phyloP scores from a whole-genome alignment of 768 basidiomycete species.

The Leccinellum albellum region DNA sequence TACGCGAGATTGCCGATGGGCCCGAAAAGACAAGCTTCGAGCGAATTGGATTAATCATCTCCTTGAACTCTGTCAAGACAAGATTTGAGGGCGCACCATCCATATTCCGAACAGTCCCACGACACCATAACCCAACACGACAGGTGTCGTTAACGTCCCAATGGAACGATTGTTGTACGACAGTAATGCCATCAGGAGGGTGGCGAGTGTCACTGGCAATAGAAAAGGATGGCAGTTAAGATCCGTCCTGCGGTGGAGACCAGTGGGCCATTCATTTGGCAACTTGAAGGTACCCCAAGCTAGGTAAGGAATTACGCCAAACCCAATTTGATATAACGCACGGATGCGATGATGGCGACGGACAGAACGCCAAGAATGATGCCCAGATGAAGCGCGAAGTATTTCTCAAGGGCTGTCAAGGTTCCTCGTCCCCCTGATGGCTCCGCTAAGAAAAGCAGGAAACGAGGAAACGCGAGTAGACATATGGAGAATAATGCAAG shows the following conservation, averaged over 20 bases:
- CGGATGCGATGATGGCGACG: slow-evolving; percentile 56
- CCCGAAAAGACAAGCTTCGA: slow-evolving; percentile 61
- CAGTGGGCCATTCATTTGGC: slow-evolving; percentile 38
- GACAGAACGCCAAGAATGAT: slow-evolving; percentile 56
- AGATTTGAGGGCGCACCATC: slow-evolving; percentile 48
- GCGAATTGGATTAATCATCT: slow-evolving; percentile 11
- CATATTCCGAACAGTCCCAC: slow-evolving; percentile 69
- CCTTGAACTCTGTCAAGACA: slow-evolving; percentile 7
- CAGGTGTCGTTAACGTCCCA: slow-evolving; percentile 51
- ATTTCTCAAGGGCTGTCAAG: slow-evolving; percentile 66
- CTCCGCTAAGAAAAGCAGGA: slow-evolving; percentile 65
- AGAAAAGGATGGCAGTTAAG: slow-evolving; percentile 58
- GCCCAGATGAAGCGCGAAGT: slow-evolving; percentile 64
- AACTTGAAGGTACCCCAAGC: slow-evolving; percentile 30
- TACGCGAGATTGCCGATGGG: slow-evolving; percentile 55
- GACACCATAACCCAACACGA: slow-evolving; percentile 46
- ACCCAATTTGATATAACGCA: slow-evolving; percentile 22
- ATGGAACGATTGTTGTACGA: slow-evolving; percentile 61
- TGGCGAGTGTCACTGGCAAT: slow-evolving; percentile 52
- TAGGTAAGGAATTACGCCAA: slow-evolving; percentile 1
- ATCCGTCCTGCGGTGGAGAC: slow-evolving; percentile 26
- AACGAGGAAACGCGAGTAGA: slow-evolving; percentile 53
- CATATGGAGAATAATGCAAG: slow-evolving; percentile 33
- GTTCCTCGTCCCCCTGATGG: slow-evolving; percentile 38
- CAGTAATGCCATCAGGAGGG: slow-evolving; percentile 52